Conservation (phyloP, 2,329 filamentous ascomycete species). For the Colletotrichum liaoningense region DNA sequence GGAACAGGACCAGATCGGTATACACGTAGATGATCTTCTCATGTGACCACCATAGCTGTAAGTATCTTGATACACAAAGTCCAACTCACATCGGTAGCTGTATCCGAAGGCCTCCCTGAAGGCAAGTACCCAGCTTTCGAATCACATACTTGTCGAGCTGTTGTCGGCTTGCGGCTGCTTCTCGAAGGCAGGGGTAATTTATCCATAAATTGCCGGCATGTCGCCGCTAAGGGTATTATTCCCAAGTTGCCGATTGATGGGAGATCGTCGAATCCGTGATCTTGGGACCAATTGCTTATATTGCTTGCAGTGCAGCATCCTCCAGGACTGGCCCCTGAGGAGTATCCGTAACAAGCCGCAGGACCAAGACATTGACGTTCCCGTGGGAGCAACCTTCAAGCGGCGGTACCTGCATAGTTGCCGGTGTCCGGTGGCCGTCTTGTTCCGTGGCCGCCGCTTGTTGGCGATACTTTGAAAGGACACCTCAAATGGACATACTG, state of each 20-base stretch:
- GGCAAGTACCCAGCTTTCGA: background rate
- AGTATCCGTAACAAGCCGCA: background rate
- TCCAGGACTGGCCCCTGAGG: background rate
- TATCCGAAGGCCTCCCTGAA: background rate
- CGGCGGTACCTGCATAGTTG: background rate
- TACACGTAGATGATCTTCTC: background rate
- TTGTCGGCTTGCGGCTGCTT: slow-evolving; percentile 26
- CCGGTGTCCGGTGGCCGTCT: background rate
- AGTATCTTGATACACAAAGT: background rate
- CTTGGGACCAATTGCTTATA: slow-evolving; percentile 20
- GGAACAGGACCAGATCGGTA: background rate
- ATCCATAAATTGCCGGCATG: slow-evolving; percentile 27
- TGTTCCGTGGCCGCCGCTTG: background rate
- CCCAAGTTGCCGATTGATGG: slow-evolving; percentile 7
- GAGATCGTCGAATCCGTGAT: slow-evolving; percentile 18
- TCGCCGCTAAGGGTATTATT: background rate
- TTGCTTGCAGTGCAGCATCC: background rate
- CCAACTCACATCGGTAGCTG: background rate
- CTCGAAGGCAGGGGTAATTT: slow-evolving; percentile 12
- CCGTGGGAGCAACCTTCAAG: background rate
- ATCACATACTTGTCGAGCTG: slow-evolving; percentile 5
- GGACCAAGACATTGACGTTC: background rate
- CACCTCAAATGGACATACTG: background rate
- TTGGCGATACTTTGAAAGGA: background rate
- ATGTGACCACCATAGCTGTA: background rate